Conservation (phyloP, 805 yeast genomes). For the Cyberlindnera bimundalis region DNA sequence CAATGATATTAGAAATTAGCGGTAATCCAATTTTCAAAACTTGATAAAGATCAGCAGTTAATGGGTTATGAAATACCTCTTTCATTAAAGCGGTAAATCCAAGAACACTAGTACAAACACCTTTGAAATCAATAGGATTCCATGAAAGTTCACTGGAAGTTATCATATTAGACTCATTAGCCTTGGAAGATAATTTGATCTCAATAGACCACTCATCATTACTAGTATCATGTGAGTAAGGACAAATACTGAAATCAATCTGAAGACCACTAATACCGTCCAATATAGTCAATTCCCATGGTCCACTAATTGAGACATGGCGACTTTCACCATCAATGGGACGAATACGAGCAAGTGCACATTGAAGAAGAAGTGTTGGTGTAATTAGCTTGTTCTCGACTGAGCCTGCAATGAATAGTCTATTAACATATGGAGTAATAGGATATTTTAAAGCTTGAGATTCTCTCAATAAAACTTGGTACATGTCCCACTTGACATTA, state of each 20-base stretch:
- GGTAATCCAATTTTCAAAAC: background rate
- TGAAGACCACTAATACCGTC: background rate
- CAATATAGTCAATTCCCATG: background rate
- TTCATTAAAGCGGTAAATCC: background rate
- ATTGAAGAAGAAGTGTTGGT: constrained; percentile 5
- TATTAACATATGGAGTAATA: background rate
- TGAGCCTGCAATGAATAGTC: background rate
- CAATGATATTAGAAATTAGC: background rate
- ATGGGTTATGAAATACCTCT: background rate
- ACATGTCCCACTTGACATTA: background rate
- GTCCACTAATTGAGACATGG: background rate
- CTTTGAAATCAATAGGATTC: background rate
- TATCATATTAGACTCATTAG: background rate
- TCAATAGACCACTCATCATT: constrained; percentile 1
- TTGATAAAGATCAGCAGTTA: background rate
- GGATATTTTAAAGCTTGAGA: background rate
- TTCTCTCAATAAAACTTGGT: background rate
- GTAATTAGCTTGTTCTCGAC: constrained; percentile 1
- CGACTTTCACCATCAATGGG: background rate
- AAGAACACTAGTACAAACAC: background rate
- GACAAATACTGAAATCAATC: background rate
- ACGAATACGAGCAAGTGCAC: background rate
- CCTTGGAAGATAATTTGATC: background rate
- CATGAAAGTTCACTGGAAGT: background rate
- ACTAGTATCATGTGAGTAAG: background rate